These are phyloP conservation scores for Raphanus raphanistrum DNA, from an alignment of 345 rosid genomes.

Conservation along the genomic window DNA sequence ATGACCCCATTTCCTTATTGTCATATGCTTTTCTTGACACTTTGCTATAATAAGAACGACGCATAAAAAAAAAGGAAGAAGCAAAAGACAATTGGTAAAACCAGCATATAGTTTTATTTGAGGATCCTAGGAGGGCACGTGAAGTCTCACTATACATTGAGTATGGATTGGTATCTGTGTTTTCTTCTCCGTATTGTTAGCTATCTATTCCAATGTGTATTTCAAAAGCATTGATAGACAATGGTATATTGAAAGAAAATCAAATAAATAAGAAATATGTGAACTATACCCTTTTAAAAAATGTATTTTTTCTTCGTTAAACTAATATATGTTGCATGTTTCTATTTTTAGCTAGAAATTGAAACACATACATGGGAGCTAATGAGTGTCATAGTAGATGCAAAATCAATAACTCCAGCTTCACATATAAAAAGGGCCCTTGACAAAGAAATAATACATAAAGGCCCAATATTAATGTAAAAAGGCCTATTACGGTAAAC, in stretches of 20 bases:
- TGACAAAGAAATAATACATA: neutral
- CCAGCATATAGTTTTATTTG: neutral
- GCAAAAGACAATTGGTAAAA: slow-evolving; percentile 24
- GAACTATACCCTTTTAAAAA: neutral
- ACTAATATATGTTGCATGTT: neutral
- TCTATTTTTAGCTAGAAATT: neutral
- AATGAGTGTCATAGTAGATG: neutral
- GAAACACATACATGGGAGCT: neutral
- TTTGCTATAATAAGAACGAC: slow-evolving; percentile 7
- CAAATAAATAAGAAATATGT: neutral
- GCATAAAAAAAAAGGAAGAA: neutral
- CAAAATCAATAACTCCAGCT: neutral
- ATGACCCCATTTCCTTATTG: slow-evolving; percentile 29
- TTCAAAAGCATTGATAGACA: neutral
- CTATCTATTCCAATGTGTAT: neutral
- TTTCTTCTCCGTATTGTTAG: neutral
- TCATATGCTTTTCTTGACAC: neutral
- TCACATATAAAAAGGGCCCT: neutral
- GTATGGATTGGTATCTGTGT: neutral
- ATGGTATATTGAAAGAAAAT: neutral
- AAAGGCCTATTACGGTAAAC: slow-evolving; percentile 11
- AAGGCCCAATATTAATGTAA: neutral
- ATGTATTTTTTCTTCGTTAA: neutral
- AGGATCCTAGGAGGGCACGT: slow-evolving; percentile 18
- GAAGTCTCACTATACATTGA: slow-evolving; percentile 14